Base-by-base conservation (phyloP, 768 basidiomycete species). In the Polyporus arcularius region DNA sequence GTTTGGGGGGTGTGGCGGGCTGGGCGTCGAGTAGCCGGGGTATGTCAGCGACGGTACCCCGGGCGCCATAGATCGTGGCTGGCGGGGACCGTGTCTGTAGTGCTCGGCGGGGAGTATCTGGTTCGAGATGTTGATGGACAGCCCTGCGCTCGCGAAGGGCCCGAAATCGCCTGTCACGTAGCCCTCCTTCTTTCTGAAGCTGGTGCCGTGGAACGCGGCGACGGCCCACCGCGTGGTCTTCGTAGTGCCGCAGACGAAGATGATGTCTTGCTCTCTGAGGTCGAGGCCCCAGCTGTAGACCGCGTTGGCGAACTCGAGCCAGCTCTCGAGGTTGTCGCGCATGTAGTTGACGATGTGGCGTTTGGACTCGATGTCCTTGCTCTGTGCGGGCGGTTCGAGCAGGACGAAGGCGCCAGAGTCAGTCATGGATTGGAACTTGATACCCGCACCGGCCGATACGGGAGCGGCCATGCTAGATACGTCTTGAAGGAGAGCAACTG, bases 151-250 rank as follows among this genome's bases (percentile, higher is more conserved):
- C 32, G 39, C 53, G n/a, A 42, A 39, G 21, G 39, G 39, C 6
- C 39, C 53, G 26, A 53, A 41, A 26, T 30, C 53, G 14, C 53
- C 53, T 3, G 40, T 26, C 39, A 53, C 26, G 18, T 30, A 26
- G 12, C 53, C 53, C 15, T 28, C 7, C 26, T 53, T 53, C 39
- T 53, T 53, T 12, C 53, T 38, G 16, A 38, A 48, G 21, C 9
- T 26, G 16, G 28, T 38, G 5, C 46, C 55, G 4, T 49, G 45
- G 38, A 57, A 57, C 11, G 55, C 30, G 2, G 55, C 55, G 32
- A 57, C 55, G n/a, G 57, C 57, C 57, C 57, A 58, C 2, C 49
- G 49, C 12, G 35, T 8, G 26, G 57, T 58, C 42, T 58, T 58
- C 57, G 30, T 42, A 28, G 49, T 51, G 15, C 57, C 57, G 48